phyloP scores from a whole-genome alignment of 176 grass and related monocot genomes.

The Tuctoria greenei region DNA sequence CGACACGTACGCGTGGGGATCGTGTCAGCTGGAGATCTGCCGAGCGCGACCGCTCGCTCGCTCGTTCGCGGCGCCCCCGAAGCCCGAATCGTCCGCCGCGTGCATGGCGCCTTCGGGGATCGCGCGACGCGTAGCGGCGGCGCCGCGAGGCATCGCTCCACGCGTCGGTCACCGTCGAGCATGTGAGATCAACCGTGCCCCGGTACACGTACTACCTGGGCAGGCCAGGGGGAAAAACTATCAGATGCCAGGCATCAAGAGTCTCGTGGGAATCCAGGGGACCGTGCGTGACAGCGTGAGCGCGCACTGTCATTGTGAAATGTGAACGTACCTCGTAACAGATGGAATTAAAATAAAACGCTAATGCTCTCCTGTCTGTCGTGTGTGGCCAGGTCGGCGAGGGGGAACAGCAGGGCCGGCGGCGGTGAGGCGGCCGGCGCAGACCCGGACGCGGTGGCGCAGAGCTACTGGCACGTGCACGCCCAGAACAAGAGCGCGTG shows the following conservation, averaged over 20 bases:
- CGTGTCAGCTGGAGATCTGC: background rate
- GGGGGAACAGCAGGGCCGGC: slow-evolving; percentile 15
- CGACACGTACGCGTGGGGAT: background rate
- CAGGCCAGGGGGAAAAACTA: background rate
- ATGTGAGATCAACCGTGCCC: background rate
- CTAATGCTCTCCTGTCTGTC: background rate
- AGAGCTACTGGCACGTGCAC: slow-evolving; percentile 92
- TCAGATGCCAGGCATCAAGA: background rate
- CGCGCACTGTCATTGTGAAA: no score
- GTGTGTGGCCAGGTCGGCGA: slow-evolving; percentile 48
- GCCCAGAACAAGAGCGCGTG: slow-evolving; percentile 78
- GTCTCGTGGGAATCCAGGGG: background rate
- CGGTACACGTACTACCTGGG: no score
- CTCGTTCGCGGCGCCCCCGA: no score
- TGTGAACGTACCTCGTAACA: background rate
- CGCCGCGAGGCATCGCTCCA: no score
- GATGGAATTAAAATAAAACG: background rate
- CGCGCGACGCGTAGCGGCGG: no score
- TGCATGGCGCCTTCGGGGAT: no score
- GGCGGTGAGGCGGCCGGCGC: slow-evolving; percentile 27
- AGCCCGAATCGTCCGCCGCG: no score
- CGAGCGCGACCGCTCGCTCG: no score
- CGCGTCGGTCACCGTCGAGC: no score
- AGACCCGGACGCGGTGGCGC: slow-evolving; percentile 85
- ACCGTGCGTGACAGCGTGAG: background rate